Percentiles rank a stretch among this genome's conserved stretches.
These are phyloP conservation scores for Coemansia sp. DNA, from an alignment of 192 early-diverging fungal genomes.

Conservation along the genomic window DNA sequence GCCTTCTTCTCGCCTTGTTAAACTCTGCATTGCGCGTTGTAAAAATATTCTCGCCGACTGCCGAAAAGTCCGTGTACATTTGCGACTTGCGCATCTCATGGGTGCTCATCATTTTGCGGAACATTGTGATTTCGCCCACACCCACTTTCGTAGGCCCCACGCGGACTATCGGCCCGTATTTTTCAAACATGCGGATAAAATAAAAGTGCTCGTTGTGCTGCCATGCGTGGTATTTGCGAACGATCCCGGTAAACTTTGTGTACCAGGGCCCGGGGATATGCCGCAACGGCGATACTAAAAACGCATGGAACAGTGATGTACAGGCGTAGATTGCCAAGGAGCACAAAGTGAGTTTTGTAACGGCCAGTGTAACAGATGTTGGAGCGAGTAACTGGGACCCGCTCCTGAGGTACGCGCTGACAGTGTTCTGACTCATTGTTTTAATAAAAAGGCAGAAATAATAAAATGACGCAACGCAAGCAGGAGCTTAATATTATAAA, in stretches of 20 bases:
- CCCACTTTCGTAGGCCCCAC: constrained; percentile 15
- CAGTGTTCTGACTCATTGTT: too few relatives aligned
- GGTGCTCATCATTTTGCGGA: constrained; percentile 21
- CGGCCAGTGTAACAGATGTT: too few relatives aligned
- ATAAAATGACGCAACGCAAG: too few relatives aligned
- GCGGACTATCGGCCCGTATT: constrained; percentile 29
- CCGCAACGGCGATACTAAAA: constrained; percentile 6
- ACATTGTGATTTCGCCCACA: constrained; percentile 20
- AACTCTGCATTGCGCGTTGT: constrained; percentile 27
- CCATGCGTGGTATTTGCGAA: constrained; percentile 30
- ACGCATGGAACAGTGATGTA: background rate
- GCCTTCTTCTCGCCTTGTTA: constrained; percentile 16
- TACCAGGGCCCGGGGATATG: constrained; percentile 34
- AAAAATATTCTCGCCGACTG: constrained; percentile 26
- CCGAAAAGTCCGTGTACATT: constrained; percentile 30
- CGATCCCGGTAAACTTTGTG: constrained; percentile 18
- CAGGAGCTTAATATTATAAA: too few relatives aligned
- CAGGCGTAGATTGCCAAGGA: background rate
- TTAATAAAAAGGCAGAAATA: too few relatives aligned
- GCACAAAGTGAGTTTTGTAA: too few relatives aligned
- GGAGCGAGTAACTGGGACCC: too few relatives aligned
- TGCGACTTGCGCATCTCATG: constrained; percentile 21
- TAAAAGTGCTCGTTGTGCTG: constrained; percentile 21
- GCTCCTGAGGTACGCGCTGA: too few relatives aligned
- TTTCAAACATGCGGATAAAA: constrained; percentile 10